Percentiles rank a stretch among this genome's conserved stretches.
These are phyloP conservation scores for Hyaloperonospora brassicae DNA, from an alignment of 352 stramenopile species.

Conservation along the genomic window DNA sequence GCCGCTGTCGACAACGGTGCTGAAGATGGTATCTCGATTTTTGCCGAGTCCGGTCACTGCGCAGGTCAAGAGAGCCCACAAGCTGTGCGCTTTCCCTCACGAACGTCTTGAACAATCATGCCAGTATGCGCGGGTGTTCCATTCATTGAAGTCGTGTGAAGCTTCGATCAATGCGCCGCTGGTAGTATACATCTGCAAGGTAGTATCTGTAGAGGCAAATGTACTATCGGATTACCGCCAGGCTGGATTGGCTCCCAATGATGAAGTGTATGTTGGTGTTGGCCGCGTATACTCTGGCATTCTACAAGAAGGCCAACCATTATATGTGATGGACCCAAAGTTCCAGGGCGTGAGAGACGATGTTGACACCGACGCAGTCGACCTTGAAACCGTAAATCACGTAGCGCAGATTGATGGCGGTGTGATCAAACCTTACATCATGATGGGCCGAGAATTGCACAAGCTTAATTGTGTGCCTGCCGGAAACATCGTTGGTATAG, in stretches of 20 bases:
- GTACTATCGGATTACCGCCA: constrained; percentile 75
- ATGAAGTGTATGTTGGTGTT: constrained; percentile 88
- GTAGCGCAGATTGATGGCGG: constrained; percentile 42
- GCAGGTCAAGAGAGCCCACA: constrained; percentile 60
- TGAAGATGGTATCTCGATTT: constrained; percentile 87
- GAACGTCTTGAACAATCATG: not conserved
- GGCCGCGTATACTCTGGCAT: constrained; percentile 87
- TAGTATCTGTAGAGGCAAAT: constrained; percentile 82
- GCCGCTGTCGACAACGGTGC: constrained; percentile 72
- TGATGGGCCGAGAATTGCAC: constrained; percentile 88
- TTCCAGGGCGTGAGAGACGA: constrained; percentile 60
- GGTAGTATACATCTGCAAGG: constrained; percentile 90
- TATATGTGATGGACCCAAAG: constrained; percentile 87
- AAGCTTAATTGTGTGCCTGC: constrained; percentile 68
- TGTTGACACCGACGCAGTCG: constrained; percentile 25
- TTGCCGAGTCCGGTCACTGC: constrained; percentile 70
- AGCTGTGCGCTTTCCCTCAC: constrained; percentile 48
- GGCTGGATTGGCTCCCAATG: constrained; percentile 32
- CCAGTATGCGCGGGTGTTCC: constrained; percentile 36
- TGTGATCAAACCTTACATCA: constrained; percentile 82
- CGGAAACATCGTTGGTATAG: constrained; percentile 86
- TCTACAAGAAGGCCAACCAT: constrained; percentile 41
- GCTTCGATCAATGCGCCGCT: constrained; percentile 54
- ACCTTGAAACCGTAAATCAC: constrained; percentile 36
- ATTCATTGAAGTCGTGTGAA: constrained; percentile 49